Base-by-base conservation (phyloP, 768 basidiomycete species). In the Pisolithus microcarpus region DNA sequence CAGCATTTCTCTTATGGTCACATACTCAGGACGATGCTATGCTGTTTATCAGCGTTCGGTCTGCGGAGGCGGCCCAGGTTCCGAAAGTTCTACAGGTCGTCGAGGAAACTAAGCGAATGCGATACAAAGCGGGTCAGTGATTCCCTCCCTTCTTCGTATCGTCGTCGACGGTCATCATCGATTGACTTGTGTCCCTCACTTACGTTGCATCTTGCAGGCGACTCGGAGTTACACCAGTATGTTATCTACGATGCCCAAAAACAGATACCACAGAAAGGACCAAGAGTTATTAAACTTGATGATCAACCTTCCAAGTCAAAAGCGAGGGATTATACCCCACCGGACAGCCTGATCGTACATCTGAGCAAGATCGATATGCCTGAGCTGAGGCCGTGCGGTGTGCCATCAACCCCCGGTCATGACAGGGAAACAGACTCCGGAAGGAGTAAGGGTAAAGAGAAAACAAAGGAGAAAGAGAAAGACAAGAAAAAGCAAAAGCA, bases 341-440 rank as follows among this genome's bases (percentile, higher is more conserved):
- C 87, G 1, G 75, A 72, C 31, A 81, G 76, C 54, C 72, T 92
- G 0, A 76, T 75, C 0, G 75, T 91, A 1, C 88, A 91, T 64
- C 66, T 92, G 16, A 88, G 87, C 73, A 91, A 91, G 73, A 89
- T 92, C 44, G 73, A 83, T 13, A 91, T 92, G 80, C 89, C 88
- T 0, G 89, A 92, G 62, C 75, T 92, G 15, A 77, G 78, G 58
- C 85, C 86, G 3, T 77, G 52, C 56, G 30, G 38, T 31, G 1
- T 26, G 26, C 26, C 5, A 26, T 26, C 26, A 26, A 26, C 49
- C 30, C 6, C 61, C 51, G 52, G 54, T 48, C 40, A 55, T 48
- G 28, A 46, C 39, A 9, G 61, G 61, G 38, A 67, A 61, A 43
- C 52, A 54, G 39, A 23, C 4, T 7, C 43, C 49, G 51, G 37